phyloP scores from a whole-genome alignment of 2,329 filamentous ascomycete species.

The Macrophomina pseudophaseolina region DNA sequence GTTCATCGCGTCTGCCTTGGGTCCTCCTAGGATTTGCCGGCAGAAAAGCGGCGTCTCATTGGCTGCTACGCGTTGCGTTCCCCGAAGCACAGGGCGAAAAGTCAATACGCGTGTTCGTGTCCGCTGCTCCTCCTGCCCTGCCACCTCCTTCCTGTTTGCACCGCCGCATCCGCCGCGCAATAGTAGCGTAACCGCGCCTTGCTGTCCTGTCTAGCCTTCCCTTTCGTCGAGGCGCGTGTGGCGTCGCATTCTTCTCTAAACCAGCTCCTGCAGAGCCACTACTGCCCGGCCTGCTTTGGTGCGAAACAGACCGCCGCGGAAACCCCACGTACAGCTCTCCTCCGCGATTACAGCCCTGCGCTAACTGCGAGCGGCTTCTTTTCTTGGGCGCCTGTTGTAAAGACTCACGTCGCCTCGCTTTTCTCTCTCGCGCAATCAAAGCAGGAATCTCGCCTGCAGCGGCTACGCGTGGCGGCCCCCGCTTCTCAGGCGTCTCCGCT shows the following conservation, averaged over 20 bases:
- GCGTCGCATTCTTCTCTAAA: too few relatives aligned
- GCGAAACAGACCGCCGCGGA: constrained; percentile 1
- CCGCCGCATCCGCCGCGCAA: constrained; percentile 5
- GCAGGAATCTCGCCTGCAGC: neutral
- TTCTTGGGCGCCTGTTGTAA: neutral
- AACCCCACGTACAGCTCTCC: too few relatives aligned
- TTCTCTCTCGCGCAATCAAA: too few relatives aligned
- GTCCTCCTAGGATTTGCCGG: neutral
- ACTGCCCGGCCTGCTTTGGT: neutral
- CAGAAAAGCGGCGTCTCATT: constrained; percentile 13
- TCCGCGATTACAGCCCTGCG: too few relatives aligned
- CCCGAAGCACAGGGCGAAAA: neutral
- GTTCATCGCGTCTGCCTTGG: neutral
- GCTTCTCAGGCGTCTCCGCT: too few relatives aligned
- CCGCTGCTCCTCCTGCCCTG: neutral
- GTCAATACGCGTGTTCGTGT: too few relatives aligned
- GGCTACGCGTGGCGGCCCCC: neutral
- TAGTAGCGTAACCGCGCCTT: neutral
- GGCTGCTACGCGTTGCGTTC: neutral
- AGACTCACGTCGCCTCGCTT: too few relatives aligned
- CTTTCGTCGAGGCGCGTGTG: too few relatives aligned
- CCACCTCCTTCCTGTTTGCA: neutral
- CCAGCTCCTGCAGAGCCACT: neutral
- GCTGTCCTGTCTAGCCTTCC: neutral
- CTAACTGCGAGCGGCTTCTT: too few relatives aligned